Conservation (phyloP, 225 moss, liverwort and hornwort species). For the Bryum argenteum region DNA sequence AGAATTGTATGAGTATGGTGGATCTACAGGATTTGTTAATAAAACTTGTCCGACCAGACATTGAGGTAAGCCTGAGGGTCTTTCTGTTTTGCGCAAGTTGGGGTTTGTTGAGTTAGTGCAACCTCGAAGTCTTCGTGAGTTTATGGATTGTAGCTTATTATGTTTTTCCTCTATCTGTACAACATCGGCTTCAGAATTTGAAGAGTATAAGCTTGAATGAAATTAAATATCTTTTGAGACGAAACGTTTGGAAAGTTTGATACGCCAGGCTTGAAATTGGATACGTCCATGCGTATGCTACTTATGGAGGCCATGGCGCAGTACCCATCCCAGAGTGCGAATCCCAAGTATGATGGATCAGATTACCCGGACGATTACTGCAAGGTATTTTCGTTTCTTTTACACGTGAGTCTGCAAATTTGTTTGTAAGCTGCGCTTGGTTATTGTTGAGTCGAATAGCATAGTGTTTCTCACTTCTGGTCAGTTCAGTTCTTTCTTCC, state of each 20-base stretch:
- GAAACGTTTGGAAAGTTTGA: constrained; percentile 52
- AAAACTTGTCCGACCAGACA: constrained; percentile 77
- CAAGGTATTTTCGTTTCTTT: constrained; percentile 53
- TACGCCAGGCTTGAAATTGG: constrained; percentile 54
- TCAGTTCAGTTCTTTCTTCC: constrained; percentile 81
- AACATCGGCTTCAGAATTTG: background rate
- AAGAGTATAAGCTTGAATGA: background rate
- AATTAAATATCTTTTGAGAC: constrained; percentile 24
- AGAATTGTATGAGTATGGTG: constrained; percentile 74
- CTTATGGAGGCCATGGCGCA: constrained; percentile 84
- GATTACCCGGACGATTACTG: constrained; percentile 82
- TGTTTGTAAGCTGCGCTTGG: constrained; percentile 14
- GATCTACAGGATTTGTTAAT: constrained; percentile 81
- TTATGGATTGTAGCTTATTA: background rate
- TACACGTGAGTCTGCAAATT: background rate
- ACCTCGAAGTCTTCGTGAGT: background rate
- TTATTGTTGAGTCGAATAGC: constrained; percentile 2
- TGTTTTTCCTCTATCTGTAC: constrained; percentile 9
- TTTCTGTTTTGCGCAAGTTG: background rate
- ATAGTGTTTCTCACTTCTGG: constrained; percentile 3
- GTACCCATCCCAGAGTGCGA: constrained; percentile 75
- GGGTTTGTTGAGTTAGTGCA: background rate
- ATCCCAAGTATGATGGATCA: constrained; percentile 62
- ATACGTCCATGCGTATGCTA: constrained; percentile 66
- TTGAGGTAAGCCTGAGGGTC: constrained; percentile 47